phyloP scores from a whole-genome alignment of 805 yeast species.

The Kazachstania bromeliacearum region DNA sequence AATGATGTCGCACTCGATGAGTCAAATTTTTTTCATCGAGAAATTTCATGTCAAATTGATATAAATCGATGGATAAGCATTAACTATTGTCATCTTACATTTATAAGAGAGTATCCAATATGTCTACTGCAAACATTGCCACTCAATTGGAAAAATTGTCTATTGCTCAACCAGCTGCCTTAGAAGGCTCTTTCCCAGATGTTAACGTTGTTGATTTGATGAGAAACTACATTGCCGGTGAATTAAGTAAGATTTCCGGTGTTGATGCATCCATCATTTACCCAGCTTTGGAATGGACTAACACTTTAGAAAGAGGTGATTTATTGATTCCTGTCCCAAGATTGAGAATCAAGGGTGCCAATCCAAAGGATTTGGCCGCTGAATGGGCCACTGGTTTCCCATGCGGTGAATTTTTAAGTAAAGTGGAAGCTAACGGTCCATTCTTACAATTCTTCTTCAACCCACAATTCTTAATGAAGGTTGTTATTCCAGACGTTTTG shows the following conservation, averaged over 20 bases:
- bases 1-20: too few relatives aligned
- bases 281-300: conserved; percentile 82
- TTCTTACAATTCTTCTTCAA: conserved; percentile 83
- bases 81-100: too few relatives aligned
- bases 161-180: conserved; percentile 34
- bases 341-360: conserved; percentile 70
- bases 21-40: too few relatives aligned
- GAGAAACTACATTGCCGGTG: conserved; percentile 81
- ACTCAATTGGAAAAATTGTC: conserved; percentile 30
- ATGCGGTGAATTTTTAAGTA: conserved; percentile 52
- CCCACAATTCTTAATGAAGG: conserved; percentile 52
- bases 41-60: too few relatives aligned
- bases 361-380: conserved; percentile 59
- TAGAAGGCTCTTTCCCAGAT: conserved; percentile 59
- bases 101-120: too few relatives aligned
- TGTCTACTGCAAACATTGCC: conserved; percentile 16
- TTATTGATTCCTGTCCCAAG: conserved; percentile 86
- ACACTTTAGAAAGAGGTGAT: conserved; percentile 83
- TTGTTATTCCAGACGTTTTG: conserved; percentile 63
- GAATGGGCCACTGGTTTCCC: conserved; percentile 77
- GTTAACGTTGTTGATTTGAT: conserved; percentile 76
- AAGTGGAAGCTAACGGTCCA: conserved; percentile 76
- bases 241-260: conserved; percentile 62
- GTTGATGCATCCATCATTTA: conserved; percentile 62
- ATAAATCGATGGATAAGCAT: too few relatives aligned